Evolutionary conservation across 352 stramenopile genomes (phyloP).

Genomic region (Pelagophyceae sp.): DNA sequence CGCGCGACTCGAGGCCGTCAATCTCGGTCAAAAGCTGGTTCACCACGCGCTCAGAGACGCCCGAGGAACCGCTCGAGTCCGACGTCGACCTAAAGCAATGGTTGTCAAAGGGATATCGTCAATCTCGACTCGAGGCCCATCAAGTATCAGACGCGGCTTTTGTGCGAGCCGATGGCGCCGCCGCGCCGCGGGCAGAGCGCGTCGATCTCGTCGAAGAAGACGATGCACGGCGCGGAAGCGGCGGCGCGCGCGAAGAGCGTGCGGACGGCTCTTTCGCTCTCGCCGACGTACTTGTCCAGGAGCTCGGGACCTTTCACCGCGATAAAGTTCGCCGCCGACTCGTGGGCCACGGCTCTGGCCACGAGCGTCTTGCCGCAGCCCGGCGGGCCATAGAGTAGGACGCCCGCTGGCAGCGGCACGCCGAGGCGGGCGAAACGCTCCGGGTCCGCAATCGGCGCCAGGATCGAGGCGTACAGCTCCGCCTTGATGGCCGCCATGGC

Average conservation of each 20-base stretch:
- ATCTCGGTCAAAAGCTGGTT: slow-evolving; percentile 99
- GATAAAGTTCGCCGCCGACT: slow-evolving; percentile 97
- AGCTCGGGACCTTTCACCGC: slow-evolving; percentile 96
- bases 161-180: slow-evolving; percentile 27
- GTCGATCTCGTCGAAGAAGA: slow-evolving; percentile 99
- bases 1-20: slow-evolving; percentile 89
- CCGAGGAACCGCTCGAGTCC: slow-evolving; percentile 44
- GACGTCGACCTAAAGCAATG: no score
- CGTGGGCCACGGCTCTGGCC: slow-evolving; percentile 94
- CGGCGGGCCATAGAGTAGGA: slow-evolving; percentile 93
- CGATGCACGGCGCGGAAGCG: slow-evolving; percentile 92
- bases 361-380: slow-evolving; percentile 98
- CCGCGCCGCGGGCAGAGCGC: slow-evolving; percentile 84
- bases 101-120: no score
- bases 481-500: slow-evolving; percentile 69
- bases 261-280: slow-evolving; percentile 77
- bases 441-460: slow-evolving; percentile 93
- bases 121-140: slow-evolving; percentile 8
- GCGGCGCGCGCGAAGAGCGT: slow-evolving; percentile 93
- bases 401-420: slow-evolving; percentile 86
- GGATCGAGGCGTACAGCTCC: slow-evolving; percentile 87
- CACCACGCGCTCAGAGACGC: slow-evolving; percentile 74
- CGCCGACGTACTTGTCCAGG: slow-evolving; percentile 98
- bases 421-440: slow-evolving; percentile 84
- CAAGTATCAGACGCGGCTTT: slow-evolving; percentile 34